Evolutionary conservation across 108 stramenopile genomes (phyloP).

Genomic region (Mediolabrus comicus): DNA sequence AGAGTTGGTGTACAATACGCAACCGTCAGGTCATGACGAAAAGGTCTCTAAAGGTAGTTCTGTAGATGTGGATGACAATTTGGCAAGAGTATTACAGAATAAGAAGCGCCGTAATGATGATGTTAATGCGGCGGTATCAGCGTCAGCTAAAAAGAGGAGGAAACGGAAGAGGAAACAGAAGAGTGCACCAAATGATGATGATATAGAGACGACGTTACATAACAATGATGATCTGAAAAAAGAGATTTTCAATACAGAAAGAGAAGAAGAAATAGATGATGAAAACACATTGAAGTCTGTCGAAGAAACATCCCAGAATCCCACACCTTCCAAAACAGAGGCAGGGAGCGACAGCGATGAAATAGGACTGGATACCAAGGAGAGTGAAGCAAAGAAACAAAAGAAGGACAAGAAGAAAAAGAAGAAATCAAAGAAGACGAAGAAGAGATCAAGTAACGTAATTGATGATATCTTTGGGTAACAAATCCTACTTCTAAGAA

Average conservation of each 20-base stretch:
- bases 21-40: neutral
- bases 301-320: neutral
- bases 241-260: conserved; percentile 2
- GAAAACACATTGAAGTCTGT: no score
- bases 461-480: conserved; percentile 44
- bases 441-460: conserved; percentile 15
- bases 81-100: conserved; percentile 14
- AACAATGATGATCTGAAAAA: neutral
- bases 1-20: conserved; percentile 15
- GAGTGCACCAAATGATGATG: neutral
- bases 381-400: conserved; percentile 3
- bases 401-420: conserved; percentile 6
- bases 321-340: neutral
- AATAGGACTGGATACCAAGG: neutral
- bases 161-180: conserved; percentile 13
- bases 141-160: neutral
- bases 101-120: neutral
- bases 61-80: conserved; percentile 10
- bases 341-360: neutral
- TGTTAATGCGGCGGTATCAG: no score
- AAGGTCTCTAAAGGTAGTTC: neutral
- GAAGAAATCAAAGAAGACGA: conserved; percentile 2
- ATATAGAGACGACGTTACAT: neutral
- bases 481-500: neutral
- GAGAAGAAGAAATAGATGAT: neutral